Evolutionary conservation across 2,329 filamentous ascomycete genomes (phyloP), one percentile per base, ranked within the genome.

Genomic region (Epichloe bromicola): DNA sequence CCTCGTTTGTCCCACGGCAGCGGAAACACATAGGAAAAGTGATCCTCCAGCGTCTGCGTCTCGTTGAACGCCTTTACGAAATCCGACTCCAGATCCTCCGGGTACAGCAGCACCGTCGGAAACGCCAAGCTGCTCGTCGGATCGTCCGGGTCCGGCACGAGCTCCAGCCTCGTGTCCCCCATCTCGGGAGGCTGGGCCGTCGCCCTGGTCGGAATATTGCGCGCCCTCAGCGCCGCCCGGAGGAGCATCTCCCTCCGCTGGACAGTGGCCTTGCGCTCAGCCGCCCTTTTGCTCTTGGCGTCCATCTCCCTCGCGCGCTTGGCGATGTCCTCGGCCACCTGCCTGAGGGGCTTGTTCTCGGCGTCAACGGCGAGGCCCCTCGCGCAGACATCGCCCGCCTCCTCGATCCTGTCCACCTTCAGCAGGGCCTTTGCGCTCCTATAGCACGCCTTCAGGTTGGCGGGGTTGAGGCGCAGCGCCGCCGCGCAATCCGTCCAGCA

Each of bases 371-470:
- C 72, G 2, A 96, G 73, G 0, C 90, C 93, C 5, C 81, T 77
- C 4, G 76, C 71, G 61, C 85, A 90, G 4, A 88, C 82, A 65
- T 95, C 88, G 57, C 83, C 77, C 2, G 93, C 90, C 69, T 96
- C 89, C 20, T 71, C 67, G 51, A 94, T 72, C 61, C 88, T 88
- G 64, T 86, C 84, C 15, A 96, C 79, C 1, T 83, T 80, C 26
- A 95, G 72, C 51, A 95, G 78, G 4, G 93, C 91, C 53, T 76
- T 75, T 2, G 86, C 80, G 51, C 86, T 89, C 55, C 93, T 85
- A 69, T 94, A 98, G 70, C 83, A 88, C 1, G 93, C 91, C 71
- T 98, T 98, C 61, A 94, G 67, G 65, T 95, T 96, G 48, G 65
- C 67, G 3, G 83, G 77, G 67, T 96, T 94, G 53, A 96, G 73